Percentiles rank a stretch among this genome's conserved stretches.
These are phyloP conservation scores for Ilex paraguariensis DNA, from an alignment of 305 asterid species.

Conservation along the genomic window DNA sequence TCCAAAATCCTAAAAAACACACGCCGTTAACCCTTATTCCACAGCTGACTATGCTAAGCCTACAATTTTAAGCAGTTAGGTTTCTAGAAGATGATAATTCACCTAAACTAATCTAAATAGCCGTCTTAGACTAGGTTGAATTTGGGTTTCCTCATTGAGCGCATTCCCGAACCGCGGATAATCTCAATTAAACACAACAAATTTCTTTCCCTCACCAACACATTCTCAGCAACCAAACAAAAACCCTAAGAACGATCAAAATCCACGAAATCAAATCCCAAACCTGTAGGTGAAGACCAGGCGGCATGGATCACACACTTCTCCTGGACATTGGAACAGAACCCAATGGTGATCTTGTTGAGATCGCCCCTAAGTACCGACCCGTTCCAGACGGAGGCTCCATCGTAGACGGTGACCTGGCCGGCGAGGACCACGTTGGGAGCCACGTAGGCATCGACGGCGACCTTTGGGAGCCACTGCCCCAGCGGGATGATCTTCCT, in stretches of 20 bases:
- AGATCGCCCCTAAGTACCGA: slow-evolving; percentile 91
- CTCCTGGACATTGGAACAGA: slow-evolving; percentile 90
- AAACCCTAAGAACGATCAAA: background rate
- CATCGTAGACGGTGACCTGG: slow-evolving; percentile 81
- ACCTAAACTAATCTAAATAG: too few species aligned
- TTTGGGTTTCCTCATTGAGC: too few species aligned
- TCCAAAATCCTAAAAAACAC: too few species aligned
- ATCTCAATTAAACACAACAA: too few species aligned
- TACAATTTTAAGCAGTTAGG: too few species aligned
- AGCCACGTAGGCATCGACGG: slow-evolving; percentile 94
- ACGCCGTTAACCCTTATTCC: too few species aligned
- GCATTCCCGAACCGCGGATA: too few species aligned
- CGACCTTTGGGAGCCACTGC: slow-evolving; percentile 88
- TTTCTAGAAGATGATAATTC: too few species aligned
- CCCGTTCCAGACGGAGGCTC: slow-evolving; percentile 95
- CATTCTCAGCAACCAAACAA: background rate
- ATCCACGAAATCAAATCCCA: background rate
- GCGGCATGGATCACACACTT: slow-evolving; percentile 91
- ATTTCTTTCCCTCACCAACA: too few species aligned
- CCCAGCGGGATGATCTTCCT: slow-evolving; percentile 77
- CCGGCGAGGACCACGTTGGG: slow-evolving; percentile 96
- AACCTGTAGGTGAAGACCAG: slow-evolving; percentile 96
- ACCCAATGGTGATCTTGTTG: slow-evolving; percentile 83
- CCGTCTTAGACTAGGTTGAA: too few species aligned
- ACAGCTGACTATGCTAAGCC: too few species aligned